Percentiles rank a stretch among this genome's conserved stretches.
Conservation (phyloP, 495 filamentous ascomycete genomes). For the Penicillium bovifimosum region DNA sequence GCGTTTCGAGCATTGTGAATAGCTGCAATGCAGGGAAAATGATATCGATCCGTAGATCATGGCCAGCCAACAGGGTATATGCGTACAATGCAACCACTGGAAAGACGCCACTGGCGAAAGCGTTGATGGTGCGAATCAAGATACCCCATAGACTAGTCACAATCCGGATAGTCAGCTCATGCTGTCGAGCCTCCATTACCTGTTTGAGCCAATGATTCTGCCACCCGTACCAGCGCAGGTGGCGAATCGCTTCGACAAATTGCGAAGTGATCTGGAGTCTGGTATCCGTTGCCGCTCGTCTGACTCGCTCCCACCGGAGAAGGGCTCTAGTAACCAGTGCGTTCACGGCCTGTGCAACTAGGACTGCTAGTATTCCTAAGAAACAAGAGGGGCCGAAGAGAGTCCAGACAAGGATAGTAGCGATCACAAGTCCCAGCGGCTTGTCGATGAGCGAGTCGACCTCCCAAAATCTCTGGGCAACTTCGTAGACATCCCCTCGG, state of each 20-base stretch:
- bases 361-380: slow-evolving; percentile 58
- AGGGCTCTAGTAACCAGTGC: slow-evolving; percentile 54
- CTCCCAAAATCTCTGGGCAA: slow-evolving; percentile 81
- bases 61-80: slow-evolving; percentile 62
- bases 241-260: slow-evolving; percentile 78
- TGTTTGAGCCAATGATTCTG: slow-evolving; percentile 69
- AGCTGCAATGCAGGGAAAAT: slow-evolving; percentile 79
- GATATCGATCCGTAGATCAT: slow-evolving; percentile 63
- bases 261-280: slow-evolving; percentile 71
- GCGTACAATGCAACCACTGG: slow-evolving; percentile 74
- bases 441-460: slow-evolving; percentile 60
- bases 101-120: slow-evolving; percentile 61
- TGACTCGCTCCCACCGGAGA: slow-evolving; percentile 57
- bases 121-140: slow-evolving; percentile 55
- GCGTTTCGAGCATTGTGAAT: slow-evolving; percentile 65
- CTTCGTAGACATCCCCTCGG: slow-evolving; percentile 74
- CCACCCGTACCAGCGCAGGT: slow-evolving; percentile 84
- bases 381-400: slow-evolving; percentile 77
- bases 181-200: slow-evolving; percentile 64
- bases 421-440: slow-evolving; percentile 63
- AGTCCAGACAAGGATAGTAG: slow-evolving; percentile 63
- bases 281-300: slow-evolving; percentile 61
- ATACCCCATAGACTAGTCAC: slow-evolving; percentile 56
- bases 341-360: slow-evolving; percentile 61
- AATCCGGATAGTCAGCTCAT: slow-evolving; percentile 62